Base-by-base conservation (phyloP, 345 rosid species). In the Cardamine resedifolia region DNA sequence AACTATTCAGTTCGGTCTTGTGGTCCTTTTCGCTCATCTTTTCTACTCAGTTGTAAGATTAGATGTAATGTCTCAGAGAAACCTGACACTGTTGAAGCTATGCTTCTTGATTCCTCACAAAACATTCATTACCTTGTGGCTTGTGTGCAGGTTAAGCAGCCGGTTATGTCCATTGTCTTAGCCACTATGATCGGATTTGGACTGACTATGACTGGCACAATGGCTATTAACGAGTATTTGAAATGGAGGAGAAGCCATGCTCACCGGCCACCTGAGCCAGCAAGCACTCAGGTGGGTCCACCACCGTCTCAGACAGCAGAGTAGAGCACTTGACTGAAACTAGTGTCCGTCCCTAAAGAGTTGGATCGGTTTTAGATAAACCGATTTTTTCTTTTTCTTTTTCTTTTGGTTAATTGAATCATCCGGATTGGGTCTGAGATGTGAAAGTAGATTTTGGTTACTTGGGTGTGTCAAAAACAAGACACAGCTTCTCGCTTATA, bases 131-230 rank as follows among this genome's bases (percentile, higher is more conserved):
- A 27, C 38, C 53, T 19, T n/a, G 14, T 76, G 58, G 30, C 55
- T 19, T n/a, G 14, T 76, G 58, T 55, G 53, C 36, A 76, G 79
- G 53, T 70, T 45, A 63, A 85, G 81, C 96, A 88, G 81, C 76
- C 91, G 45, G 86, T 87, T 71, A 68, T 88, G 39, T 80, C 90
- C 38, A 83, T 91, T 80, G 82, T 91, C 15, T 87, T 95, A 27
- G 91, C 97, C 39, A 77, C 93, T 12, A 84, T 91, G 70, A 64
- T 82, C 8, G 97, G 97, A 33, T 88, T 91, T 59, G 98, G 96
- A 66, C 61, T 80, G 36, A 81, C 89, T 62, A 89, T 90, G 91
- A 68, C 74, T 18, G 85, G 79, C 36, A 81, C 82, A 58, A 81
- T 88, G 24, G 9, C 78, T 58, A 44, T 88, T 14, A 68, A 10